Evolutionary conservation across 2,329 filamentous ascomycete genomes (phyloP).

Genomic region (Botryotinia globosa): DNA sequence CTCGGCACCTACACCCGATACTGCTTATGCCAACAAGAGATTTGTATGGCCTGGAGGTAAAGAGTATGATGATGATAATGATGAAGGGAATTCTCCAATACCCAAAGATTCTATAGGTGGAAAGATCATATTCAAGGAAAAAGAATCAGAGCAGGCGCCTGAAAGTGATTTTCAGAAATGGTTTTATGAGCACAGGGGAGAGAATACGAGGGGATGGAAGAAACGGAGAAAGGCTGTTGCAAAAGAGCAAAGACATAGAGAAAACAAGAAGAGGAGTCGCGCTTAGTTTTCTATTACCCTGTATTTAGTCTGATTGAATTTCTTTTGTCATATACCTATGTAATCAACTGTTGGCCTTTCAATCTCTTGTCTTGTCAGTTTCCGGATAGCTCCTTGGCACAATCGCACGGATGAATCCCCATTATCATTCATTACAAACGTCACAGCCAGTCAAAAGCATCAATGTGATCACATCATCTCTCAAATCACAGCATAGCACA

Average conservation of each 20-base stretch:
- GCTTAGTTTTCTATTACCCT: neutral
- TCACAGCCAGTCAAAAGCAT: neutral
- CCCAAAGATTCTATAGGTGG: conserved; percentile 2
- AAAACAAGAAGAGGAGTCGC: conserved; percentile 55
- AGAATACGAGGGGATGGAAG: conserved; percentile 66
- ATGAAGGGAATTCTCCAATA: conserved; percentile 37
- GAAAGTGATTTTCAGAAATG: conserved; percentile 59
- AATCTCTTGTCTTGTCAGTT: neutral
- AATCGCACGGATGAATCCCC: neutral
- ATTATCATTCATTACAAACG: neutral
- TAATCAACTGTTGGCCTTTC: neutral
- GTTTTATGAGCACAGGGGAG: conserved; percentile 66
- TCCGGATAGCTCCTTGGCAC: neutral
- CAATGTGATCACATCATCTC: neutral
- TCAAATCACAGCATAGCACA: neutral
- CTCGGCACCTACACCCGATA: conserved; percentile 92
- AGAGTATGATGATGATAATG: conserved; percentile 47
- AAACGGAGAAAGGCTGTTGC: conserved; percentile 58
- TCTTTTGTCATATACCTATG: neutral
- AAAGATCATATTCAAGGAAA: conserved; percentile 27
- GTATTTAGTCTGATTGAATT: conserved; percentile 10
- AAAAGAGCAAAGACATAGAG: conserved; percentile 65
- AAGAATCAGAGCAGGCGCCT: conserved; percentile 26
- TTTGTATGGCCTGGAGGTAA: conserved; percentile 54
- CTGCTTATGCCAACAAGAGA: conserved; percentile 68